These are phyloP conservation scores for Daldinia grandis DNA, from an alignment of 495 filamentous ascomycete genomes.

Conservation along the genomic window DNA sequence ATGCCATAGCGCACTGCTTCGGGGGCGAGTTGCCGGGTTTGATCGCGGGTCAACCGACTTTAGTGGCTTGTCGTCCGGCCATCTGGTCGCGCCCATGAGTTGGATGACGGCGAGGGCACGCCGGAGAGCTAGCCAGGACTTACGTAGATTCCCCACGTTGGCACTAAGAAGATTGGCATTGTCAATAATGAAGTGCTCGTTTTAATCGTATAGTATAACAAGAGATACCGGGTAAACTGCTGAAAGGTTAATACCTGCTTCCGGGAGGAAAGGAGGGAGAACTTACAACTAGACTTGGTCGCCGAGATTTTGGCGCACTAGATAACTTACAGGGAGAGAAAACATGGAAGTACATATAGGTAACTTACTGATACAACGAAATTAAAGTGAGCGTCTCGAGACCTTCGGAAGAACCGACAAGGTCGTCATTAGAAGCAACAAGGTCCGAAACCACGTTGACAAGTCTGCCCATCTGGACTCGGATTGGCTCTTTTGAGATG, in stretches of 20 bases:
- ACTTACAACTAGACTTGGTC: no score
- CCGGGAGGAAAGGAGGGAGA: neutral
- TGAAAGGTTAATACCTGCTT: neutral
- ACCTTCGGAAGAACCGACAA: slow-evolving; percentile 57
- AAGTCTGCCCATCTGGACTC: slow-evolving; percentile 46
- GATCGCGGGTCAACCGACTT: slow-evolving; percentile 45
- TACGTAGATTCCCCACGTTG: slow-evolving; percentile 56
- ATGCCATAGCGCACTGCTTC: slow-evolving; percentile 45
- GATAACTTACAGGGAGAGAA: no score
- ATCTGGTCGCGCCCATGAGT: slow-evolving; percentile 55
- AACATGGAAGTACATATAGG: no score
- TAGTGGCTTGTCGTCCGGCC: slow-evolving; percentile 38
- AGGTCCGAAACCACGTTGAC: slow-evolving; percentile 50
- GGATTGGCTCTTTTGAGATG: slow-evolving; percentile 45
- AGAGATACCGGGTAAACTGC: no score
- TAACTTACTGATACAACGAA: slow-evolving; percentile 49
- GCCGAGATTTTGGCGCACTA: no score
- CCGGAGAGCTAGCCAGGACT: slow-evolving; percentile 55
- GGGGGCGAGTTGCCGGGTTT: slow-evolving; percentile 30
- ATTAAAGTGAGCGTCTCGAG: slow-evolving; percentile 52
- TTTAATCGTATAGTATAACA: neutral
- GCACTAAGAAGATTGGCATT: slow-evolving; percentile 16
- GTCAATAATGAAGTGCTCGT: neutral
- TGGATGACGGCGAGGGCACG: slow-evolving; percentile 53
- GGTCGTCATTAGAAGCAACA: slow-evolving; percentile 60